Evolutionary conservation across 2,329 filamentous ascomycete genomes (phyloP).

Genomic region (Rosellinia necatrix): DNA sequence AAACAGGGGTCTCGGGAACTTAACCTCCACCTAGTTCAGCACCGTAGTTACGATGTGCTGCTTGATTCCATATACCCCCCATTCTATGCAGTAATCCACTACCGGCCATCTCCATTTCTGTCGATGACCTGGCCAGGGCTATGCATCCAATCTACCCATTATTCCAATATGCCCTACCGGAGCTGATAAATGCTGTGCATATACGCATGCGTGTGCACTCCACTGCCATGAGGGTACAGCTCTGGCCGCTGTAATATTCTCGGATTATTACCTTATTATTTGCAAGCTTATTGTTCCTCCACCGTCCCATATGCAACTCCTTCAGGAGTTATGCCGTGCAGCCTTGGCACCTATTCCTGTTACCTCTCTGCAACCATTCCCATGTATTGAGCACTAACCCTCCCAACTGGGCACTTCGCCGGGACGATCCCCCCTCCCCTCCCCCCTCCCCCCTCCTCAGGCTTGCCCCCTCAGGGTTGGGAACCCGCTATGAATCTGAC

Average conservation of each 20-base stretch:
- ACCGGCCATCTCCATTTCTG: too few relatives aligned
- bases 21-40: too few relatives aligned
- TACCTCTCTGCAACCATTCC: conserved; percentile 9
- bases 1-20: too few relatives aligned
- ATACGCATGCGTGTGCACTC: neutral
- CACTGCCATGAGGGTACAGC: neutral
- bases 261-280: conserved; percentile 6
- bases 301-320: neutral
- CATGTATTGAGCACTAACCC: conserved; percentile 11
- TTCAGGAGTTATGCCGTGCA: conserved; percentile 19
- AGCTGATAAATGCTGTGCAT: neutral
- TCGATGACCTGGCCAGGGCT: too few relatives aligned
- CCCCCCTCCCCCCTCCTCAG: too few relatives aligned
- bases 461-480: too few relatives aligned
- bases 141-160: neutral
- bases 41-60: too few relatives aligned
- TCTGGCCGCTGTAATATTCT: neutral
- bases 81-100: too few relatives aligned
- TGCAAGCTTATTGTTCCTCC: conserved; percentile 16
- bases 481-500: too few relatives aligned
- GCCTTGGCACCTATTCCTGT: conserved; percentile 11
- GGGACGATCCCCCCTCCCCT: too few relatives aligned
- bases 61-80: neutral
- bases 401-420: too few relatives aligned
- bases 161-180: neutral